Conservation (phyloP, 176 grass and related monocot genomes). For the Avena eriantha region DNA sequence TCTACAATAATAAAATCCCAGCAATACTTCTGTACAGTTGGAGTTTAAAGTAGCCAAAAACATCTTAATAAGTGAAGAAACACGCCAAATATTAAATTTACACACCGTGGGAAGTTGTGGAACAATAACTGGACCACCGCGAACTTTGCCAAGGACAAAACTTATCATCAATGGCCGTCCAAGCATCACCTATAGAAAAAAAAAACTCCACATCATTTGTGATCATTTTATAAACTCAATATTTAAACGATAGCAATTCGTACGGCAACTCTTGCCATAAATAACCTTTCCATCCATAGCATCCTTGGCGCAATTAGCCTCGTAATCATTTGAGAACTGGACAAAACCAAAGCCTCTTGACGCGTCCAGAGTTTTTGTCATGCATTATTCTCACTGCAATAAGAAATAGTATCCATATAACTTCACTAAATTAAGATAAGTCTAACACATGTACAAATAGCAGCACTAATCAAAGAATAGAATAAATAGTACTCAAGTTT, state of each 20-base stretch:
- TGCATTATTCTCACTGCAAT: constrained; percentile 81
- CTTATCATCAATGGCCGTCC: constrained; percentile 64
- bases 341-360: constrained; percentile 95
- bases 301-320: constrained; percentile 73
- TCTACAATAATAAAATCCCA: not conserved
- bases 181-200: constrained; percentile 68
- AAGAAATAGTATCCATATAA: constrained; percentile 40
- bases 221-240: constrained; percentile 9
- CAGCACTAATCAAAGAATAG: constrained; percentile 21
- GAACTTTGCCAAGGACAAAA: no score
- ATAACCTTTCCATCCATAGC: constrained; percentile 89
- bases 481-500: constrained; percentile 10
- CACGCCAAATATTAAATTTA: constrained; percentile 39
- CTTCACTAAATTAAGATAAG: constrained; percentile 18
- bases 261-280: constrained; percentile 4
- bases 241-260: not conserved
- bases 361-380: constrained; percentile 87
- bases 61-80: not conserved
- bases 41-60: not conserved
- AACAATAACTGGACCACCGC: constrained; percentile 52
- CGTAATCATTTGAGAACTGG: constrained; percentile 70
- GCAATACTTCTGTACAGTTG: constrained; percentile 18
- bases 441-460: constrained; percentile 16
- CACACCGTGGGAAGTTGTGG: constrained; percentile 56
- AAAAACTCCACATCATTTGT: constrained; percentile 13